A percentile compares a stretch with the other conserved stretches of the same genome.
These are phyloP conservation scores for Parastagonospora nodorum DNA, from an alignment of 2,329 filamentous ascomycete species.

Conservation along the genomic window DNA sequence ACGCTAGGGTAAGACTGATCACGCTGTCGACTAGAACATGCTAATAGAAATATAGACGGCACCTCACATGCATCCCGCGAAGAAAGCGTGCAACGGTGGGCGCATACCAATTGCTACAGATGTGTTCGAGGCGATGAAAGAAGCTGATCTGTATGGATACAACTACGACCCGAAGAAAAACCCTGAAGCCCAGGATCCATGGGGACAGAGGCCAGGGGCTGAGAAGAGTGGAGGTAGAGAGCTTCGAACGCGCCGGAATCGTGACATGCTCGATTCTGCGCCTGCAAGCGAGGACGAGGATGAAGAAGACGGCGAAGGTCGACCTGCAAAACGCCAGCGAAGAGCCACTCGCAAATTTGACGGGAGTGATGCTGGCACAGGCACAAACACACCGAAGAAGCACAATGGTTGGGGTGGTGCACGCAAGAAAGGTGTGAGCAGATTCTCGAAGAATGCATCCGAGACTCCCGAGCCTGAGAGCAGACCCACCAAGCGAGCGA, in stretches of 20 bases:
- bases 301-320: slow-evolving; percentile 39
- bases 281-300: slow-evolving; percentile 47
- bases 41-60: slow-evolving; percentile 48
- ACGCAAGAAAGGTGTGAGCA: slow-evolving; percentile 44
- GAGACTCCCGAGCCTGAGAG: slow-evolving; percentile 45
- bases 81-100: slow-evolving; percentile 57
- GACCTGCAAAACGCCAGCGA: slow-evolving; percentile 40
- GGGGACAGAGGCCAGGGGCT: slow-evolving; percentile 55
- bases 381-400: slow-evolving; percentile 37
- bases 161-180: slow-evolving; percentile 59
- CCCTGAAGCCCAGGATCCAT: slow-evolving; percentile 61
- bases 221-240: slow-evolving; percentile 53
- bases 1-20: slow-evolving; percentile 44
- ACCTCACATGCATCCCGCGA: slow-evolving; percentile 55
- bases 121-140: slow-evolving; percentile 65
- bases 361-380: slow-evolving; percentile 36
- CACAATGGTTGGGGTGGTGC: slow-evolving; percentile 46
- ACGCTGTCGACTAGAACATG: slow-evolving; percentile 21
- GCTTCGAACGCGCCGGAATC: slow-evolving; percentile 51
- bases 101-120: slow-evolving; percentile 51
- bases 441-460: slow-evolving; percentile 34
- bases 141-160: slow-evolving; percentile 65
- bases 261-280: slow-evolving; percentile 46
- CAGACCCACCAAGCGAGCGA: slow-evolving; percentile 34
- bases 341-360: slow-evolving; percentile 44